A percentile compares a stretch with the other conserved stretches of the same genome.
These are phyloP conservation scores for Globisporangium mamillatum DNA, from an alignment of 352 stramenopile species.

Conservation along the genomic window DNA sequence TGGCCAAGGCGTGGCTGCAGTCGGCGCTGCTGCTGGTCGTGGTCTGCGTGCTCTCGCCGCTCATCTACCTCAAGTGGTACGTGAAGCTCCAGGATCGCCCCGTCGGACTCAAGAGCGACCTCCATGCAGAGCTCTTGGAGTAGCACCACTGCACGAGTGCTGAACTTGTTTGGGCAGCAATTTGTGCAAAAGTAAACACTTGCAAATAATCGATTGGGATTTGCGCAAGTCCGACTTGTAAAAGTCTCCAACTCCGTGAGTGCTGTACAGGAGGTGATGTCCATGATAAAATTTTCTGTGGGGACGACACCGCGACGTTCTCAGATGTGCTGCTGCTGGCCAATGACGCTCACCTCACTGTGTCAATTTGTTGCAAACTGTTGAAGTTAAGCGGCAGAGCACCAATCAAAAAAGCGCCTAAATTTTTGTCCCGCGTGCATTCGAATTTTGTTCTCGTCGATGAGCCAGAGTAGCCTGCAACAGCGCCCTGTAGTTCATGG, in stretches of 20 bases:
- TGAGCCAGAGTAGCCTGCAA: too few species aligned
- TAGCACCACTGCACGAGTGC: background rate
- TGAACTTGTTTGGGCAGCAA: background rate
- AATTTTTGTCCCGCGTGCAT: background rate
- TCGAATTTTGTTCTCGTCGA: too few species aligned
- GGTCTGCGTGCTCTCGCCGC: constrained; percentile 36
- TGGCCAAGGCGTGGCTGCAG: constrained; percentile 62
- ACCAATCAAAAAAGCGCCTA: background rate
- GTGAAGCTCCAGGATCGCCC: constrained; percentile 57
- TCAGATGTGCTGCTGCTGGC: background rate
- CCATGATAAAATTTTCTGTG: background rate
- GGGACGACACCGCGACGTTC: background rate
- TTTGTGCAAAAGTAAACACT: too few species aligned
- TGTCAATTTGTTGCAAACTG: background rate
- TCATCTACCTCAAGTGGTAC: constrained; percentile 83
- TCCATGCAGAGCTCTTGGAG: constrained; percentile 41
- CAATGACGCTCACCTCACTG: background rate
- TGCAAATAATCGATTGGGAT: too few species aligned
- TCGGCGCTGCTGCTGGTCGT: constrained; percentile 38
- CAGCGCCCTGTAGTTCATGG: too few species aligned
- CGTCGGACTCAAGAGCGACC: constrained; percentile 47
- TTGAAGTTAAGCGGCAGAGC: background rate
- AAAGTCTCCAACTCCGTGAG: background rate
- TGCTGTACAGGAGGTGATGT: background rate
- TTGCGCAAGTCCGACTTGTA: background rate